Evolutionary conservation across 1,139 yeast species (phyloP).

Genomic region (Debaryomyces singareniensis): DNA sequence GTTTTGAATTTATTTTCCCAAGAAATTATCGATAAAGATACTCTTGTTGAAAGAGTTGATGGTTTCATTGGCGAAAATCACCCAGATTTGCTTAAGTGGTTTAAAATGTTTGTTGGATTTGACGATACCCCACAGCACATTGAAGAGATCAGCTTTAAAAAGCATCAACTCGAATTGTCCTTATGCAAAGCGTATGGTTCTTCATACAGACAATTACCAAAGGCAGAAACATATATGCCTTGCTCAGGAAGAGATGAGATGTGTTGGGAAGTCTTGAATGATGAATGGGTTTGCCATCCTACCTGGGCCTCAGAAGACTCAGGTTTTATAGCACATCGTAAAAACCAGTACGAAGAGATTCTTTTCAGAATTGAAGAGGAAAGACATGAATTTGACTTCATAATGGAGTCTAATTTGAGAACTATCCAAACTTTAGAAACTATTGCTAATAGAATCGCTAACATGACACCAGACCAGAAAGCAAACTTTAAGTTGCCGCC

Average conservation of each 20-base stretch:
- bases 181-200: constrained; percentile 90
- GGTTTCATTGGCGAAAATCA: constrained; percentile 74
- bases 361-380: constrained; percentile 94
- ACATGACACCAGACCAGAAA: constrained; percentile 88
- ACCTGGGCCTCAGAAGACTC: constrained; percentile 99
- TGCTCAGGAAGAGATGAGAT: constrained; percentile 97
- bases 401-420: constrained; percentile 90
- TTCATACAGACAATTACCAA: constrained; percentile 87
- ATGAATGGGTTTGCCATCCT: constrained; percentile 99
- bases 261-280: constrained; percentile 98
- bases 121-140: constrained; percentile 72
- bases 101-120: constrained; percentile 84
- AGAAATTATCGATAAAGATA: constrained; percentile 77
- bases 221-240: constrained; percentile 93
- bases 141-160: constrained; percentile 82
- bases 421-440: constrained; percentile 95
- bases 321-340: constrained; percentile 95
- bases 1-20: constrained; percentile 81
- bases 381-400: constrained; percentile 92
- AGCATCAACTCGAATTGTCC: constrained; percentile 83
- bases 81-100: constrained; percentile 82
- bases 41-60: constrained; percentile 79
- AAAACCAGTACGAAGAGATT: constrained; percentile 95
- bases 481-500: constrained; percentile 81
- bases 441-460: constrained; percentile 88